Evolutionary conservation across 2,329 filamentous ascomycete genomes (phyloP).

Genomic region (Nemania bipapillata): DNA sequence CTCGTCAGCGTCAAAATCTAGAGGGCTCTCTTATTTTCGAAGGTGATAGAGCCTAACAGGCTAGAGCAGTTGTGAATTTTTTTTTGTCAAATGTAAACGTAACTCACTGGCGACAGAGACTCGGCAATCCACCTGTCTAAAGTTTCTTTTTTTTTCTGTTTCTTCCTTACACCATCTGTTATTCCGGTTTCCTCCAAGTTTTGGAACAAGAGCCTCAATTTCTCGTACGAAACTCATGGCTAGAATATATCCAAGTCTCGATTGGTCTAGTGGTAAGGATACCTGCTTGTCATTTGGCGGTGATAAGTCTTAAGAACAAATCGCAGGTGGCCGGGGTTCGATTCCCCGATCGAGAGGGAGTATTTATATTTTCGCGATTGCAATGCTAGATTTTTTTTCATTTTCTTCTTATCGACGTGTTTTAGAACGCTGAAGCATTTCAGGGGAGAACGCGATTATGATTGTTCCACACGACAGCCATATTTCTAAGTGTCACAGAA

Average conservation of each 20-base stretch:
- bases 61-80: too few relatives aligned
- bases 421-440: background rate
- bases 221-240: background rate
- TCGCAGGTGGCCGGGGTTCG: slow-evolving; percentile 51
- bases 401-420: background rate
- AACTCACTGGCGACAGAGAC: too few relatives aligned
- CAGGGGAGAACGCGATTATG: too few relatives aligned
- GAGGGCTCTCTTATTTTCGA: too few relatives aligned
- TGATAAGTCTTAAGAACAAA: background rate
- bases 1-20: too few relatives aligned
- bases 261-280: slow-evolving; percentile 41
- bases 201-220: background rate
- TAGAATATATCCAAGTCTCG: slow-evolving; percentile 25
- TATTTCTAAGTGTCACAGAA: too few relatives aligned
- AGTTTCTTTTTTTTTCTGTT: background rate
- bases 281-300: slow-evolving; percentile 36
- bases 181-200: background rate
- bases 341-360: slow-evolving; percentile 51
- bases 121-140: background rate
- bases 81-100: too few relatives aligned
- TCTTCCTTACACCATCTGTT: background rate
- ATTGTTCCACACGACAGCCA: too few relatives aligned
- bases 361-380: too few relatives aligned
- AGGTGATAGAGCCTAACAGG: too few relatives aligned
- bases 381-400: background rate